Conservation (phyloP, 768 basidiomycete genomes). For the Cyathus striatus region DNA sequence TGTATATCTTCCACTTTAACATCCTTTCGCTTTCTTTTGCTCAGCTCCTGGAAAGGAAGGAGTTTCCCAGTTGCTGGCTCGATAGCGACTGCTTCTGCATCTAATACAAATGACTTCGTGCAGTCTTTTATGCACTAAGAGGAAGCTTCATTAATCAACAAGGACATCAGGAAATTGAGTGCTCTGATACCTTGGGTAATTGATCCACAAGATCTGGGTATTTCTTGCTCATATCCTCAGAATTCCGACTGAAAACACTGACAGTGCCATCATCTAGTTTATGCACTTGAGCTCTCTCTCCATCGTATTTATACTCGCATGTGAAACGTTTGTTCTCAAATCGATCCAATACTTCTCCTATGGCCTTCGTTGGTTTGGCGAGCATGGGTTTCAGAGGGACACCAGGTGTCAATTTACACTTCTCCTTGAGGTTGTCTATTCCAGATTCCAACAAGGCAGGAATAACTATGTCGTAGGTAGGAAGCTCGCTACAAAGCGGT, state of each 20-base stretch:
- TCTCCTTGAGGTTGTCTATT: slow-evolving; percentile 58
- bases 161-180: neutral
- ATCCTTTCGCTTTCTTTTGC: slow-evolving; percentile 92
- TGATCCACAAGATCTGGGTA: slow-evolving; percentile 98
- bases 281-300: slow-evolving; percentile 95
- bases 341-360: slow-evolving; percentile 93
- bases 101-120: slow-evolving; percentile 89
- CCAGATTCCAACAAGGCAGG: slow-evolving; percentile 84
- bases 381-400: slow-evolving; percentile 98
- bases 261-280: slow-evolving; percentile 76
- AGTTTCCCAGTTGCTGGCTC: slow-evolving; percentile 79
- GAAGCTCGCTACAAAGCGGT: slow-evolving; percentile 65
- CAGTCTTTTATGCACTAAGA: slow-evolving; percentile 61
- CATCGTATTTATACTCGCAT: slow-evolving; percentile 99
- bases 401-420: slow-evolving; percentile 91
- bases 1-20: slow-evolving; percentile 97
- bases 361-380: slow-evolving; percentile 98
- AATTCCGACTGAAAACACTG: slow-evolving; percentile 93
- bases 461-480: slow-evolving; percentile 87
- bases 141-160: slow-evolving; percentile 1
- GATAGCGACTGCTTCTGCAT: slow-evolving; percentile 95
- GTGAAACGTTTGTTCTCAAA: slow-evolving; percentile 96
- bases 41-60: slow-evolving; percentile 98
- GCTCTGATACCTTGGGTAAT: slow-evolving; percentile 72
- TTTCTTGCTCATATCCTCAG: slow-evolving; percentile 99